Conservation (phyloP, 2,329 filamentous ascomycete genomes). For the Neopestalotiopsis rosae region DNA sequence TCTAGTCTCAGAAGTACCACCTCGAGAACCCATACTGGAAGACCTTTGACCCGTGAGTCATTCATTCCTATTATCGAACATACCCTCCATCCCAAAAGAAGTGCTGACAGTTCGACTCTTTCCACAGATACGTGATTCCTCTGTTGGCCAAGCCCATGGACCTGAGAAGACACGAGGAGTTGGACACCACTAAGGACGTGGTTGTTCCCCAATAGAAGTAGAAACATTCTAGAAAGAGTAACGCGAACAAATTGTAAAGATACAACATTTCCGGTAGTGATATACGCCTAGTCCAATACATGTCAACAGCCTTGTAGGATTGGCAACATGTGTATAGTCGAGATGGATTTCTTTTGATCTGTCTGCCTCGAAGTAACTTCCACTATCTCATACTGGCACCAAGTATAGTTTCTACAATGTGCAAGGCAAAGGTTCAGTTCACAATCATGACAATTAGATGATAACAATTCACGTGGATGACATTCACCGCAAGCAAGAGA, state of each 20-base stretch:
- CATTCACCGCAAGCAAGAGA: neutral
- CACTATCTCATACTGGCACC: too few relatives aligned
- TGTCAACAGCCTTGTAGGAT: too few relatives aligned
- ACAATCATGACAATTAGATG: too few relatives aligned
- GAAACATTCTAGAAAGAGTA: neutral
- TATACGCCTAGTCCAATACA: too few relatives aligned
- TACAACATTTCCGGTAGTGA: neutral
- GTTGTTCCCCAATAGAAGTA: slow-evolving; percentile 19
- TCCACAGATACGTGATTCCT: slow-evolving; percentile 63
- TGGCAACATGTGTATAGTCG: too few relatives aligned
- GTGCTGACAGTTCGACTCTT: neutral
- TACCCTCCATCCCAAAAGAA: neutral
- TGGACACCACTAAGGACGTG: slow-evolving; percentile 42
- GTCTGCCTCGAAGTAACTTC: too few relatives aligned
- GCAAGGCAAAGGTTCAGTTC: too few relatives aligned
- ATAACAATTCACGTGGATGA: neutral
- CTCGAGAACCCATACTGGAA: slow-evolving; percentile 76
- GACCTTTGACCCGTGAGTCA: slow-evolving; percentile 66
- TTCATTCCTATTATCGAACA: neutral
- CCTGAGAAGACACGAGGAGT: slow-evolving; percentile 69
- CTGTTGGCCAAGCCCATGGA: slow-evolving; percentile 74
- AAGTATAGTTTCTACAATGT: too few relatives aligned
- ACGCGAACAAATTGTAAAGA: neutral
- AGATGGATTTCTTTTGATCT: too few relatives aligned
- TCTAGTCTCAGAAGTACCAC: slow-evolving; percentile 64